Evolutionary conservation across 2,329 filamentous ascomycete species (phyloP), one percentile per base, ranked within the genome.

Genomic region (Ceratocystiopsis brevicomis): DNA sequence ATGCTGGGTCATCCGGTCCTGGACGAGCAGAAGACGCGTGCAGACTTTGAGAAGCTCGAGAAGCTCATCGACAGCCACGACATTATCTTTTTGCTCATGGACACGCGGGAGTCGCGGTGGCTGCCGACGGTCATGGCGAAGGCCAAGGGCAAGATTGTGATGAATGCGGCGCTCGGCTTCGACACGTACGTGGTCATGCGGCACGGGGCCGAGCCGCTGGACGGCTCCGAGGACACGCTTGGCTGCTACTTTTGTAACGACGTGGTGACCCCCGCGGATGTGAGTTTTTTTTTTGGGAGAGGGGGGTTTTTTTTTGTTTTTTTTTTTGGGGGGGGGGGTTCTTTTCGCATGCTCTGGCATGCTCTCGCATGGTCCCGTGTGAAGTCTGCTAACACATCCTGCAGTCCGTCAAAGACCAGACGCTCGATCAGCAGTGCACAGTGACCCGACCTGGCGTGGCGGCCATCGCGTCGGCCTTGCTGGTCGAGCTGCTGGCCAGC

Each of bases 191-290:
- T 98, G 3, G 86, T 94, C 34, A 96, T 98, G 90, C 76, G 90
- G 45, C 90, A 98, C 59, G 90, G 90, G 1, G 68, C 84, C 6
- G 71, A 75, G 51, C 66, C 67, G 4, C 58, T 61, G 37, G 63
- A 67, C 41, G 66, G 71, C 12, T 68, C 63, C n/a, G 66, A 74
- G 43, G 65, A 75, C 42, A 76, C 83, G 21, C 67, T 96, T 21
- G 90, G 90, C 11, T 98, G 90, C 61, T 98, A 98, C 59, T 98
- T 96, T 61, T 98, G 90, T 63, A 96, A 93, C 54, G 90, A 98
- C 57, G 88, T 98, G 21, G 88, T 96, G 41, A 84, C 88, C 8
- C 90, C 90, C 18, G 80, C 80, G 48, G 85, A 96, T 63, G 87
- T 93, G 65, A 75, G 80, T 70, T 35, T 12, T 25, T 12, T 18